Evolutionary conservation across 108 stramenopile species (phyloP).

Genomic region (Cyclostephanos invisitatus): DNA sequence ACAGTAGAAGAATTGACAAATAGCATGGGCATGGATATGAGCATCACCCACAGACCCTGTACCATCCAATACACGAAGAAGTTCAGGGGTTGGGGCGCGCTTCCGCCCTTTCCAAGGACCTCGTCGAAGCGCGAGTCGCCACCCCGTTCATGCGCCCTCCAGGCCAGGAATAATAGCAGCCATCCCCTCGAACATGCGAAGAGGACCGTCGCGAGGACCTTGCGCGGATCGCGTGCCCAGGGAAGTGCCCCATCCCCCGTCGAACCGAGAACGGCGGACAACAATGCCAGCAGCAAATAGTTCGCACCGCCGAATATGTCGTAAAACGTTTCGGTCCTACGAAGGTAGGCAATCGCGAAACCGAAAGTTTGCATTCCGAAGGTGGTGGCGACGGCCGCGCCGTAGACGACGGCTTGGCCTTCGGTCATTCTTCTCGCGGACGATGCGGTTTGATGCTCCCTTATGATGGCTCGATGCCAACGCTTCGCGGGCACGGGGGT

Average conservation of each 20-base stretch:
- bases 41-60: conserved; percentile 66
- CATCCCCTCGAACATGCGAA: conserved; percentile 60
- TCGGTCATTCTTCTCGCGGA: conserved; percentile 14
- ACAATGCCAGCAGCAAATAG: conserved; percentile 52
- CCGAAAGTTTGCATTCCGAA: conserved; percentile 55
- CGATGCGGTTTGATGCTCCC: conserved; percentile 10
- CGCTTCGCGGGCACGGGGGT: not conserved
- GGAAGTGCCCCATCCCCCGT: conserved; percentile 5
- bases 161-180: conserved; percentile 64
- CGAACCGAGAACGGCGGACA: conserved; percentile 32
- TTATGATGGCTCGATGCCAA: not conserved
- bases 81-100: conserved; percentile 15
- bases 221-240: conserved; percentile 42
- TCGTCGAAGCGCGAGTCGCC: conserved; percentile 75
- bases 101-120: conserved; percentile 45
- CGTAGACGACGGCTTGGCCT: conserved; percentile 35
- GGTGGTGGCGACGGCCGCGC: conserved; percentile 51
- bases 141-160: conserved; percentile 67
- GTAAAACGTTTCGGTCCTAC: conserved; percentile 68
- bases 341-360: conserved; percentile 52
- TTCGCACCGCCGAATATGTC: conserved; percentile 70
- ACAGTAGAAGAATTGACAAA: conserved; percentile 44
- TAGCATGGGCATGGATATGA: conserved; percentile 60
- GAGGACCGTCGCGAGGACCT: conserved; percentile 44
- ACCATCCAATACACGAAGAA: conserved; percentile 72